Percentiles rank a stretch among this genome's conserved stretches.
Conservation (phyloP, 768 basidiomycete genomes). For the Boletus tylopilopsis region DNA sequence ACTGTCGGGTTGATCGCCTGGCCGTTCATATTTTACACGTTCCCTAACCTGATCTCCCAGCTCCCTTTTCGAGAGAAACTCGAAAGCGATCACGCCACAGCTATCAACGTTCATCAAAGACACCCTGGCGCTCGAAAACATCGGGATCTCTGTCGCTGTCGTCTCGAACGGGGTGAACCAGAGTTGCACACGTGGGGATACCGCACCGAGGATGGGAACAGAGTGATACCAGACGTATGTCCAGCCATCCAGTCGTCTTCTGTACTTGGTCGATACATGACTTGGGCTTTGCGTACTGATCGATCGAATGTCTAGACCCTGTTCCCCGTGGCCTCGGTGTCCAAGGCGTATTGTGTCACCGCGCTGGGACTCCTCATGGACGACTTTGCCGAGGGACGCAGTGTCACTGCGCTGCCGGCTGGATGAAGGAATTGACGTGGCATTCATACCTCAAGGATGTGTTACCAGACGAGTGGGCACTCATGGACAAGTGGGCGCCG, state of each 20-base stretch:
- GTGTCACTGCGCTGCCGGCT: slow-evolving; percentile 32
- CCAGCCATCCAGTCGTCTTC: too few species aligned
- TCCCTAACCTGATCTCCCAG: slow-evolving; percentile 4
- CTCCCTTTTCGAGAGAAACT: neutral
- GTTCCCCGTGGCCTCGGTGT: slow-evolving; percentile 35
- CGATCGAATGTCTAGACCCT: too few species aligned
- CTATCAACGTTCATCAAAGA: slow-evolving; percentile 18
- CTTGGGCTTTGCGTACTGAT: neutral
- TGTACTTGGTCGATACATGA: neutral
- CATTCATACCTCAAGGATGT: slow-evolving; percentile 34
- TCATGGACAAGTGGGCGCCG: slow-evolving; percentile 38
- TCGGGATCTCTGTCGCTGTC: slow-evolving; percentile 32
- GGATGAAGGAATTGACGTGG: slow-evolving; percentile 34
- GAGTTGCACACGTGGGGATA: slow-evolving; percentile 36
- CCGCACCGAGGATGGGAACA: slow-evolving; percentile 32
- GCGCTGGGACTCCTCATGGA: slow-evolving; percentile 41
- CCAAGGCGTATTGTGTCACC: slow-evolving; percentile 38
- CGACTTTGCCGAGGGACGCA: slow-evolving; percentile 35
- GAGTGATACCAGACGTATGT: slow-evolving; percentile 31
- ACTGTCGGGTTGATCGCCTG: slow-evolving; percentile 9
- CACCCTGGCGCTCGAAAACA: slow-evolving; percentile 18
- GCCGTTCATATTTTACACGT: slow-evolving; percentile 9
- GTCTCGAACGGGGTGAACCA: slow-evolving; percentile 21
- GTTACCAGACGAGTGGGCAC: slow-evolving; percentile 42
- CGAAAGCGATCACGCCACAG: slow-evolving; percentile 18